Evolutionary conservation across 495 filamentous ascomycete genomes (phyloP), one percentile per base, ranked within the genome.

Genomic region (Aspergillus asperescens): DNA sequence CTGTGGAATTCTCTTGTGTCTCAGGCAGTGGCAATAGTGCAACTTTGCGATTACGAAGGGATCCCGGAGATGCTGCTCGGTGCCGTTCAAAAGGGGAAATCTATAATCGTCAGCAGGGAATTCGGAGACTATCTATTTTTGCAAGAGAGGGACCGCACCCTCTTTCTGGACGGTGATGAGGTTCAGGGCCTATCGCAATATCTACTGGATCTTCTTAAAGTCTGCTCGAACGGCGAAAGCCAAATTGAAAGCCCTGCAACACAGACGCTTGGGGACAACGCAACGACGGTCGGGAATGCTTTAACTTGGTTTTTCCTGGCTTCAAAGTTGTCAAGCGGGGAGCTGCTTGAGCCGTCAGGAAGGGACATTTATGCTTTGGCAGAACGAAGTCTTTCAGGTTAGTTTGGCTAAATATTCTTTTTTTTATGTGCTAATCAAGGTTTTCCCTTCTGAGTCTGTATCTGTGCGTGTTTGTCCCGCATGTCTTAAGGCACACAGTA

Each of bases 31-130:
- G 75, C 84, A 9, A 81, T 80, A 1, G 74, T 88, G 13, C 85
- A 89, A 62, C 78, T 89, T 31, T 86, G 82, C 15, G 83, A 81
- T 4, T 77, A 83, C 25, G 85, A 89, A 57, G 86, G 85, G 9
- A 88, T 89, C 59, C 84, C 89, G 62, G 82, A 88, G 58, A 88
- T 88, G 67, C 82, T 90, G 10, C 85, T 82, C 0, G 85, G 88
- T 62, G 86, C 85, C 16, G 65, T 88, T 3, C 85, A 87, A 59
- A 84, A 85, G 47, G 42, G 32, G 1, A 52, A 28, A 20, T 47
- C 48, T n/a, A 18, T 59, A 2, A 49, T 59, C 34, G 32, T 46
- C 7, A 29, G 24, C 31, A 24, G 31, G 18, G 22, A 50, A 10
- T 35, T 35, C 15, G 24, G 18, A 16, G 53, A 25, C 5, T 22